Base-by-base conservation (phyloP, 192 early-diverging fungal species). In the Chytriomyces confervae region DNA sequence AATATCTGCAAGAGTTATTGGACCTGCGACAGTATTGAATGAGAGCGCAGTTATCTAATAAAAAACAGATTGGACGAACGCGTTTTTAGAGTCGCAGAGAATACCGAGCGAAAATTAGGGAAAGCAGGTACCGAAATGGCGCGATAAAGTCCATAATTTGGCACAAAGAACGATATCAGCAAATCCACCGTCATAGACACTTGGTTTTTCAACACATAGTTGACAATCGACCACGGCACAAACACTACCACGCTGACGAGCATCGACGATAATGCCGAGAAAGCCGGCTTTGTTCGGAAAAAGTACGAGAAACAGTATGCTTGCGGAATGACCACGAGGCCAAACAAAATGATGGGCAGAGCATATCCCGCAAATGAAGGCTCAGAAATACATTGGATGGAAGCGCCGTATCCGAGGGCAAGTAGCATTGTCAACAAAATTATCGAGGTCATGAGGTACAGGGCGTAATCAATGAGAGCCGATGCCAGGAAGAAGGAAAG, bases 301-400 rank as follows among this genome's bases (percentile, higher is more conserved):
- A 13, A 48, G 24, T 46, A 69, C 16, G 67, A 69, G 16, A 69
- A 11, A 8, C 45, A 69, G 46, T 69, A 69, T 50, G 36, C 67
- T 23, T 16, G 43, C 67, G 67, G 67, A 69, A 69, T 48, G 29
- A 69, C 67, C 11, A 48, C 46, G 13, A 69, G 18, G 11, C 67
- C 67, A 69, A 47, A 69, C 43, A 69, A 18, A 69, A 69, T 44
- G 36, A 69, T 69, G 43, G 67, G 67, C 27, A 69, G 11, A 3
- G 29, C 67, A 48, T 48, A 69, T 50, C 43, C 45, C 10, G 45
- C 67, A 16, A 69, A 23, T 46, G 11, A 23, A n/a, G 48, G 18
- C 1, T 44, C 16, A 13, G 18, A 16, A 27, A 69, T 69, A 48
- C 11, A 69, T 29, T 24, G 16, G 9, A 69, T 64, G 18, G 13